Conservation (phyloP, 148 eudicot genomes). For the Rhododendron griersonianum region DNA sequence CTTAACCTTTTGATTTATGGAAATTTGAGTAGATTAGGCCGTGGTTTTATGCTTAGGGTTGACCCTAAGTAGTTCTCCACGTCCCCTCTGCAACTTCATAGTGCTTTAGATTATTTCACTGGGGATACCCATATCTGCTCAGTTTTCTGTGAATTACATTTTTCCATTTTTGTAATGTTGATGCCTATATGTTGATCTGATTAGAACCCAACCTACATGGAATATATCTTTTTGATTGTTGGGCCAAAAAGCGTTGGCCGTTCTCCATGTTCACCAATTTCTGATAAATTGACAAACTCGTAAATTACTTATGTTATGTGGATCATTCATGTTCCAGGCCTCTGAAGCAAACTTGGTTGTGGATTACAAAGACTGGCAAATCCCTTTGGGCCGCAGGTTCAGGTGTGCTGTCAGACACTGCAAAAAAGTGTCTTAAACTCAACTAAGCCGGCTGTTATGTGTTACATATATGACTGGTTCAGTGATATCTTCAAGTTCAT, state of each 20-base stretch:
- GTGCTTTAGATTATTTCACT: too few species aligned
- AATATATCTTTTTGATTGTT: too few species aligned
- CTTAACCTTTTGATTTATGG: too few species aligned
- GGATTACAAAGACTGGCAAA: slow-evolving; percentile 99
- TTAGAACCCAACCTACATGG: background rate
- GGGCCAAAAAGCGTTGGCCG: background rate
- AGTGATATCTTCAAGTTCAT: background rate
- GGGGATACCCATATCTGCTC: slow-evolving; percentile 2
- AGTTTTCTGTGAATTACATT: background rate
- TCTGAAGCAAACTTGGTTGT: slow-evolving; percentile 75
- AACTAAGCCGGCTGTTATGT: background rate
- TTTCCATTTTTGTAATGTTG: background rate
- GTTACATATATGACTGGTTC: background rate
- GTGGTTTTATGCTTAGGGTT: too few species aligned
- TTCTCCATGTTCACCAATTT: background rate
- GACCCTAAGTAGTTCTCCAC: too few species aligned
- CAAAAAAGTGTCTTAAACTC: background rate
- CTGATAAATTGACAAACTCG: background rate
- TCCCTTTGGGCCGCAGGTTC: slow-evolving; percentile 97
- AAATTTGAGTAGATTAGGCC: too few species aligned
- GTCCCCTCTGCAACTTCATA: too few species aligned
- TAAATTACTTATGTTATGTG: background rate
- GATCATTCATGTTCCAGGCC: slow-evolving; percentile 43
- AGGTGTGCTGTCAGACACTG: slow-evolving; percentile 38
- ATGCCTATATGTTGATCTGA: background rate